These are phyloP conservation scores for Dacryopinax primogenitus DNA, from an alignment of 768 basidiomycete genomes.

Conservation along the genomic window DNA sequence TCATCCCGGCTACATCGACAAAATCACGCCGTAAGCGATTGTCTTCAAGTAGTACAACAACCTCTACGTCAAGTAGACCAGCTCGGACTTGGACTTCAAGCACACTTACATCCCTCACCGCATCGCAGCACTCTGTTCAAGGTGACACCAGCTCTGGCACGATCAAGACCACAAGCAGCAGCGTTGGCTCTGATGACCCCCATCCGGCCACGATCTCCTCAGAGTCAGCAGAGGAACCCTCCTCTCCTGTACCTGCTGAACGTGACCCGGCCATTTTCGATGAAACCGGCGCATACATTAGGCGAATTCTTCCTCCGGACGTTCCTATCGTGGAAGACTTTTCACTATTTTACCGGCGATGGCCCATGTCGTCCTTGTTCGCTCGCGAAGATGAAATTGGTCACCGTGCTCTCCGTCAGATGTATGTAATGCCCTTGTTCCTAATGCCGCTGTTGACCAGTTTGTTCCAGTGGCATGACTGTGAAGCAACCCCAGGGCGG, in stretches of 20 bases:
- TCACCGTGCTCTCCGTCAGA: constrained; percentile 12
- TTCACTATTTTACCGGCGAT: constrained; percentile 55
- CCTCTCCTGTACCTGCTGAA: neutral
- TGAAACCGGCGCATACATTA: neutral
- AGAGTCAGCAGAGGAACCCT: neutral
- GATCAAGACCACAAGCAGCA: neutral
- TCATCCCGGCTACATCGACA: neutral
- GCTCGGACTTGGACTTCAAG: neutral
- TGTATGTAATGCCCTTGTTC: constrained; percentile 26
- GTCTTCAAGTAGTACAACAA: neutral
- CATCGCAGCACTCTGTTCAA: neutral
- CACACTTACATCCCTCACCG: neutral
- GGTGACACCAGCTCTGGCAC: neutral
- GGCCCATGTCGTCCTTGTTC: constrained; percentile 49
- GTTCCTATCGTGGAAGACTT: constrained; percentile 40
- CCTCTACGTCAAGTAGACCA: neutral
- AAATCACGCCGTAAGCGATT: neutral
- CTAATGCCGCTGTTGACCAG: neutral
- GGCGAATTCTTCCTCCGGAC: constrained; percentile 38
- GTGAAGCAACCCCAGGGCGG: neutral
- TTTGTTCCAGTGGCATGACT: neutral
- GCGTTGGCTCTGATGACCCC: neutral
- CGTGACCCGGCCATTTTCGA: neutral
- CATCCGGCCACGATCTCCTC: neutral
- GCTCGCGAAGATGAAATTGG: constrained; percentile 26